Evolutionary conservation across 2,329 filamentous ascomycete species (phyloP), one percentile per base, ranked within the genome.

Genomic region (Sporothrix dimorphospora): DNA sequence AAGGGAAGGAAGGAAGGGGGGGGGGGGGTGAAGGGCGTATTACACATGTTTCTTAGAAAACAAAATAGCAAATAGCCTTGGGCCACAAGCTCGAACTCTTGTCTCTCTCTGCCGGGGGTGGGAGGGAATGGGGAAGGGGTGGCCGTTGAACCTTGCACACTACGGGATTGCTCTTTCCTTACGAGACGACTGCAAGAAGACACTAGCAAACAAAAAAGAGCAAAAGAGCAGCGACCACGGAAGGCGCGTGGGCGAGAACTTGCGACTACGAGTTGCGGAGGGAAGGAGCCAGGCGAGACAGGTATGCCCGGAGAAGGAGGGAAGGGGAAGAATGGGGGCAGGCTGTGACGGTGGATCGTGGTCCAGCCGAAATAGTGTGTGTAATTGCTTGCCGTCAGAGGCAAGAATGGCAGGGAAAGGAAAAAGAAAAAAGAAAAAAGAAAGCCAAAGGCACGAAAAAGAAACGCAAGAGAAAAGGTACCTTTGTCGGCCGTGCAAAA

Each of bases 11-110:
- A n/a, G 51, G 45, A 34, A 21, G 24, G 19, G 16, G 51, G 40
- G 38, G 38, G 67, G 38, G 51, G 30, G 67, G 38, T 59, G 69
- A 49, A 51, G 55, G 55, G 47, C 59, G 45, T 55, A 71, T 71
- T 71, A 71, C 69, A 65, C 69, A 65, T 53, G 69, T 53, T 65
- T 55, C 59, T 71, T 71, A 71, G 34, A 66, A 45, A 71, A 66
- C 11, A 71, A 47, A 71, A 71, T 51, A 38, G 69, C 55, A 63
- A 63, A 70, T 67, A 67, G 45, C 40, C 40, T 14, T 47, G 24
- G 51, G n/a, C 49, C 34, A 45, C 59, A 65, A 27, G 59, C 59
- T 65, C 42, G 11, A 7, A 7, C 24, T 63, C 12, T 45, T 24
- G 38, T 45, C 57, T 24, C 34, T n/a, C 63, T 66, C 9, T 38